These are phyloP conservation scores for Fistulifera pelliculosa DNA, from an alignment of 108 stramenopile genomes.

Conservation along the genomic window DNA sequence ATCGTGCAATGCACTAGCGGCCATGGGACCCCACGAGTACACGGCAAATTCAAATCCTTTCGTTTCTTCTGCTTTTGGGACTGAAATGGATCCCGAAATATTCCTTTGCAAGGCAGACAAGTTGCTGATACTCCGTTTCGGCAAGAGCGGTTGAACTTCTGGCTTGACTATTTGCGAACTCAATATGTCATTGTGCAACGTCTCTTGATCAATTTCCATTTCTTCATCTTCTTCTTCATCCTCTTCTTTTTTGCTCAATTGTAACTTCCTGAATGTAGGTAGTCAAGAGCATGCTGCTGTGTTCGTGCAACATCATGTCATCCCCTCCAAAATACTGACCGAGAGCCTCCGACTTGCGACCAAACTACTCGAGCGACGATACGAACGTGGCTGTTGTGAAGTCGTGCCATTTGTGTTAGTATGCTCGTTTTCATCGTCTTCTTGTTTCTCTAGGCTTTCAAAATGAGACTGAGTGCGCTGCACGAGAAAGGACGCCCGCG, in stretches of 20 bases:
- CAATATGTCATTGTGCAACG: not conserved
- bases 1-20: slow-evolving; percentile 37
- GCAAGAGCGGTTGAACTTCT: not conserved
- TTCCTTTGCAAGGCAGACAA: not conserved
- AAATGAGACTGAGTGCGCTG: slow-evolving; percentile 1
- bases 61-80: not conserved
- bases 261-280: too few species aligned
- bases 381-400: slow-evolving; percentile 1
- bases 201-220: slow-evolving; percentile 1
- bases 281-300: too few species aligned
- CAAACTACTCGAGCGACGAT: not conserved
- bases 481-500: not conserved
- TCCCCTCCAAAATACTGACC: not conserved
- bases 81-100: too few species aligned
- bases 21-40: slow-evolving; percentile 35
- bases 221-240: not conserved
- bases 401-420: not conserved
- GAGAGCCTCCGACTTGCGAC: not conserved
- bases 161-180: not conserved
- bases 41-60: slow-evolving; percentile 7
- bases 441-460: not conserved
- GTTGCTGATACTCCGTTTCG: not conserved
- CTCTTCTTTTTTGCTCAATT: too few species aligned
- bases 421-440: not conserved
- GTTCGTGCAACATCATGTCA: too few species aligned